Conservation (phyloP, 345 rosid genomes). For the Aethionema arabicum region DNA sequence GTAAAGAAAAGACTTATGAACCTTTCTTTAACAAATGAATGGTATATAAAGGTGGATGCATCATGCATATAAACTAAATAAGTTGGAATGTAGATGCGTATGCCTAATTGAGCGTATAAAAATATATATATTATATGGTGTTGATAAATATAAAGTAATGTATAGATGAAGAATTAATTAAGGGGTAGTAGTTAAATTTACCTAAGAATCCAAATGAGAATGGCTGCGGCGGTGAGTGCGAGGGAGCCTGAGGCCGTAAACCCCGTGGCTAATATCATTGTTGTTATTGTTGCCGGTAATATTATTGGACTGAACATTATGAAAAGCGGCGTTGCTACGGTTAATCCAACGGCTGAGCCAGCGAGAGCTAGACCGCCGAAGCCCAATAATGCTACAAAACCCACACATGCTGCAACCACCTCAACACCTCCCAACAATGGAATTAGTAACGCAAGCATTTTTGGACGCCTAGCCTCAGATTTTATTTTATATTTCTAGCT, state of each 20-base stretch:
- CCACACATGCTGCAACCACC: constrained; percentile 43
- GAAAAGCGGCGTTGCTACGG: constrained; percentile 64
- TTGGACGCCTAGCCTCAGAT: constrained; percentile 2
- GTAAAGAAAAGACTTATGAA: neutral
- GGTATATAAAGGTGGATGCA: neutral
- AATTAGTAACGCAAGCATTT: constrained; percentile 21
- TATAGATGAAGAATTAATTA: constrained; percentile 19
- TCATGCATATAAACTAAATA: neutral
- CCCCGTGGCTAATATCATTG: constrained; percentile 43
- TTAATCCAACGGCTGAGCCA: constrained; percentile 58
- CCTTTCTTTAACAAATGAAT: neutral
- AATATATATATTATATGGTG: neutral
- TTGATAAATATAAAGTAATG: neutral
- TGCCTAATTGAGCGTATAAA: neutral
- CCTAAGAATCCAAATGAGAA: constrained; percentile 68
- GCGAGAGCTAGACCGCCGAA: constrained; percentile 59
- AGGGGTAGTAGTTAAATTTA: constrained; percentile 20
- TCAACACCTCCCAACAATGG: constrained; percentile 19
- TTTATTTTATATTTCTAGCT: no score
- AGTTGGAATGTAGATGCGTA: neutral
- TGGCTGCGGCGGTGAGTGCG: constrained; percentile 51
- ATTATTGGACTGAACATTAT: constrained; percentile 81
- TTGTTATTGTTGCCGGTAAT: constrained; percentile 63
- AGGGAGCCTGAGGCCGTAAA: constrained; percentile 54
- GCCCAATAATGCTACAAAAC: constrained; percentile 56